These are phyloP conservation scores for Melanopsichium pennsylvanicum DNA, from an alignment of 1,284 basidiomycete genomes.

Conservation along the genomic window DNA sequence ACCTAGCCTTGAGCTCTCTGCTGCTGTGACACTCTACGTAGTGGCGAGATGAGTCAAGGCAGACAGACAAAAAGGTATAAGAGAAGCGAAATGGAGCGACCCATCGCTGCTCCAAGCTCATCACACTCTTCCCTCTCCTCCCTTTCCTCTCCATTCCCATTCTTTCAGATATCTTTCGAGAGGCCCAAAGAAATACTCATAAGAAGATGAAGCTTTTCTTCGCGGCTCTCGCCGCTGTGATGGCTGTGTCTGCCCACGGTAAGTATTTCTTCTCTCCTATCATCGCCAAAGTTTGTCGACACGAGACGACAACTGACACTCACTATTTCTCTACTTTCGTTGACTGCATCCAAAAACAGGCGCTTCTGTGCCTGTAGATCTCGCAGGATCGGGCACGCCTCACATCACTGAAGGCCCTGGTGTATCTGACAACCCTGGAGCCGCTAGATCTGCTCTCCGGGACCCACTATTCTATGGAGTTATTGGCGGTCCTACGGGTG, in stretches of 20 bases:
- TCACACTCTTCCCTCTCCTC: too few relatives aligned
- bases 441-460: too few relatives aligned
- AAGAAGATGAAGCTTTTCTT: conserved; percentile 33
- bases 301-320: conserved; percentile 8
- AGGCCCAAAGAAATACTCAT: too few relatives aligned
- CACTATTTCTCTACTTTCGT: neutral
- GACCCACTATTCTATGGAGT: too few relatives aligned
- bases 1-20: too few relatives aligned
- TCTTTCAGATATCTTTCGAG: too few relatives aligned
- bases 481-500: too few relatives aligned
- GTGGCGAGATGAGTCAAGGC: too few relatives aligned
- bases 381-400: neutral
- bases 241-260: conserved; percentile 20
- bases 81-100: too few relatives aligned
- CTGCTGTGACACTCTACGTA: too few relatives aligned
- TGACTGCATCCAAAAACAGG: neutral
- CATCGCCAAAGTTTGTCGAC: neutral
- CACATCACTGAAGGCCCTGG: neutral
- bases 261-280: neutral
- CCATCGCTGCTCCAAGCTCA: too few relatives aligned
- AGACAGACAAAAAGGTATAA: neutral
- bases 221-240: conserved; percentile 12
- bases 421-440: too few relatives aligned
- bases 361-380: neutral
- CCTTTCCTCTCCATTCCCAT: neutral